phyloP scores from a whole-genome alignment of 2,329 filamentous ascomycete species.

The Aschersonia sp. region DNA sequence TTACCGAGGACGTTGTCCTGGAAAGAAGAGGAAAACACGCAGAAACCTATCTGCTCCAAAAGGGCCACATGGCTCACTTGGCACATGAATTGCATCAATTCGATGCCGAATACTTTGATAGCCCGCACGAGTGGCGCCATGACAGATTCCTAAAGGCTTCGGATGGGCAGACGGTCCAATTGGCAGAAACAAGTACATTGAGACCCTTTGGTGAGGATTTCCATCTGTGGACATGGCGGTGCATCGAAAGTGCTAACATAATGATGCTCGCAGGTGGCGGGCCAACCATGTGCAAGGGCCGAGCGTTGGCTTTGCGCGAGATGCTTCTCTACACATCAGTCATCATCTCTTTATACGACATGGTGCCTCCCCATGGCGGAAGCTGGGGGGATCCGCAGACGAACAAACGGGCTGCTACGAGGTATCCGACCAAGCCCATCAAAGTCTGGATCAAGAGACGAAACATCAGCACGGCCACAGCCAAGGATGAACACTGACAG shows the following conservation, averaged over 20 bases:
- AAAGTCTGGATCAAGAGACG: constrained; percentile 19
- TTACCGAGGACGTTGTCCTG: constrained; percentile 18
- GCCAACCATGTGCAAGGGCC: constrained; percentile 17
- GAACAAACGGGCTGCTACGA: constrained; percentile 13
- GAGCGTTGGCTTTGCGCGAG: constrained; percentile 17
- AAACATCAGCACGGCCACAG: neutral
- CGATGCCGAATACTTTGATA: constrained; percentile 17
- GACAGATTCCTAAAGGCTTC: constrained; percentile 16
- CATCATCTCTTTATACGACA: constrained; percentile 21
- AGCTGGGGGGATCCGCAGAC: constrained; percentile 13
- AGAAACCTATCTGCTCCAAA: constrained; percentile 15
- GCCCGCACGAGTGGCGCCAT: constrained; percentile 19
- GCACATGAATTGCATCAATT: constrained; percentile 19
- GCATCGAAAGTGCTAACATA: neutral
- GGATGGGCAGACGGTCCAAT: constrained; percentile 8
- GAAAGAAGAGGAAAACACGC: constrained; percentile 9
- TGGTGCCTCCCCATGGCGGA: constrained; percentile 14
- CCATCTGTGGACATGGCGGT: neutral
- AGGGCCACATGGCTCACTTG: constrained; percentile 20
- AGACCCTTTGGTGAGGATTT: constrained; percentile 16
- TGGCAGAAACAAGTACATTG: constrained; percentile 13
- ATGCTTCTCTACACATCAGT: constrained; percentile 18
- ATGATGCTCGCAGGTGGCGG: constrained; percentile 14
- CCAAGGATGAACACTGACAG: neutral
- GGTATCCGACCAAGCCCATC: constrained; percentile 11